Percentiles rank a stretch among this genome's conserved stretches.
phyloP scores from a whole-genome alignment of 768 basidiomycete genomes.

The Cystoderma amianthinum region DNA sequence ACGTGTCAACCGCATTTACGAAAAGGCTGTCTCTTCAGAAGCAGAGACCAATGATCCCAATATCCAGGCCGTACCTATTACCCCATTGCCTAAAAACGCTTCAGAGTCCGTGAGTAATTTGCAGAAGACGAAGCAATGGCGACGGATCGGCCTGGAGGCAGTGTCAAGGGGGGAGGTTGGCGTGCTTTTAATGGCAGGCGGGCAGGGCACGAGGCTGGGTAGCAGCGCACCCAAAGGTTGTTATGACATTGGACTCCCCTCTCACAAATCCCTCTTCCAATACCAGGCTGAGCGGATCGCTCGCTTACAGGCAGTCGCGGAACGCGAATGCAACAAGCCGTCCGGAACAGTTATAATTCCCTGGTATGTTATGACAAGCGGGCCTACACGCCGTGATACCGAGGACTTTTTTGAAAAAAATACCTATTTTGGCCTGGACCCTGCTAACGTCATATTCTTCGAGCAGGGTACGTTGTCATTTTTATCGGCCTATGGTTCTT shows the following conservation, averaged over 20 bases:
- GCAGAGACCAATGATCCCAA: slow-evolving; percentile 33
- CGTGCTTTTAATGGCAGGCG: slow-evolving; percentile 97
- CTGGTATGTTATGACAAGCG: slow-evolving; percentile 99
- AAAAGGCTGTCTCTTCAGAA: slow-evolving; percentile 67
- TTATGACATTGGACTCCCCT: slow-evolving; percentile 94
- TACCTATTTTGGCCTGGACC: slow-evolving; percentile 73
- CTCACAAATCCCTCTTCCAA: slow-evolving; percentile 91
- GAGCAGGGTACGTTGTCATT: slow-evolving; percentile 70
- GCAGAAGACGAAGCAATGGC: slow-evolving; percentile 66
- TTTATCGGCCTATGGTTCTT: slow-evolving; percentile 1
- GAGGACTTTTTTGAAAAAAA: slow-evolving; percentile 77
- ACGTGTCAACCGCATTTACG: slow-evolving; percentile 86
- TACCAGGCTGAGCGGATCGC: slow-evolving; percentile 96
- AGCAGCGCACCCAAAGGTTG: slow-evolving; percentile 93
- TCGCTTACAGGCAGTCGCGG: slow-evolving; percentile 74
- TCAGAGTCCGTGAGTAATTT: slow-evolving; percentile 55
- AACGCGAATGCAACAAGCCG: slow-evolving; percentile 41
- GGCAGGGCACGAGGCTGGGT: slow-evolving; percentile 93
- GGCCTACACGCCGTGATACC: slow-evolving; percentile 85
- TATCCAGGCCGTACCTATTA: slow-evolving; percentile 45
- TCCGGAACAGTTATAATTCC: slow-evolving; percentile 67
- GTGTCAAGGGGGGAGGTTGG: slow-evolving; percentile 80
- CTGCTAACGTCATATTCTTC: slow-evolving; percentile 84
- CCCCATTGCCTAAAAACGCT: slow-evolving; percentile 76
- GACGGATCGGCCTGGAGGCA: slow-evolving; percentile 70